Conservation (phyloP, 179 eudicot species). For the Kewa caespitosa region DNA sequence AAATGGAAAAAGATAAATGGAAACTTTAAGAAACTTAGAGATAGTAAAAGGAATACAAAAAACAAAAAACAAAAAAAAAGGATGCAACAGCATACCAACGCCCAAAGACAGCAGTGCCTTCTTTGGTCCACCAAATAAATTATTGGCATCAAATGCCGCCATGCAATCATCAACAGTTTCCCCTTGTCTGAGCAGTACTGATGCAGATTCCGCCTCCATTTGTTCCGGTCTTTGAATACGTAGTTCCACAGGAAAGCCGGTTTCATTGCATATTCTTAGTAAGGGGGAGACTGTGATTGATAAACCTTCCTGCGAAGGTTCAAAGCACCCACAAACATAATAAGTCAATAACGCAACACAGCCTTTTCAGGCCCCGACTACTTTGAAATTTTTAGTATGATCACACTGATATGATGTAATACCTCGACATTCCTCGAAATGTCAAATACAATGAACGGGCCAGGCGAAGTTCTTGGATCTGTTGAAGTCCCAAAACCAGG, state of each 20-base stretch:
- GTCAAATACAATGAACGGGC: slow-evolving; percentile 81
- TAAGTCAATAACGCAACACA: neutral
- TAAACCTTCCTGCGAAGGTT: slow-evolving; percentile 68
- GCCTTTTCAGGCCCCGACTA: no score
- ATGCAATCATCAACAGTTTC: slow-evolving; percentile 76
- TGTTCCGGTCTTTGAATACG: slow-evolving; percentile 78
- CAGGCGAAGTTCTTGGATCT: slow-evolving; percentile 78
- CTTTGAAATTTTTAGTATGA: neutral
- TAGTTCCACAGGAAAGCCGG: slow-evolving; percentile 70
- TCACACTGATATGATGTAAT: slow-evolving; percentile 15
- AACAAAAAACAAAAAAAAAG: neutral
- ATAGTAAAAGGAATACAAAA: neutral
- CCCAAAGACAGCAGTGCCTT: slow-evolving; percentile 81
- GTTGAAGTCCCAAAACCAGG: slow-evolving; percentile 25
- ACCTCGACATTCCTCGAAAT: slow-evolving; percentile 76
- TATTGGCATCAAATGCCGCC: slow-evolving; percentile 82
- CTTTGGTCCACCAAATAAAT: slow-evolving; percentile 68
- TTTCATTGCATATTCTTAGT: slow-evolving; percentile 78
- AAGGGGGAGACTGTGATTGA: slow-evolving; percentile 73
- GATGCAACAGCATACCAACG: slow-evolving; percentile 63
- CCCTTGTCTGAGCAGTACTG: slow-evolving; percentile 64
- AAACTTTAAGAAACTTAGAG: neutral
- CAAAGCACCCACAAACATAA: slow-evolving; percentile 17
- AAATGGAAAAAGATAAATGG: neutral
- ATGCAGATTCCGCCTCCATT: slow-evolving; percentile 59